Percentiles rank a stretch among this genome's conserved stretches.
These are phyloP conservation scores for Chalciporus chontae DNA, from an alignment of 768 basidiomycete genomes.

Conservation along the genomic window DNA sequence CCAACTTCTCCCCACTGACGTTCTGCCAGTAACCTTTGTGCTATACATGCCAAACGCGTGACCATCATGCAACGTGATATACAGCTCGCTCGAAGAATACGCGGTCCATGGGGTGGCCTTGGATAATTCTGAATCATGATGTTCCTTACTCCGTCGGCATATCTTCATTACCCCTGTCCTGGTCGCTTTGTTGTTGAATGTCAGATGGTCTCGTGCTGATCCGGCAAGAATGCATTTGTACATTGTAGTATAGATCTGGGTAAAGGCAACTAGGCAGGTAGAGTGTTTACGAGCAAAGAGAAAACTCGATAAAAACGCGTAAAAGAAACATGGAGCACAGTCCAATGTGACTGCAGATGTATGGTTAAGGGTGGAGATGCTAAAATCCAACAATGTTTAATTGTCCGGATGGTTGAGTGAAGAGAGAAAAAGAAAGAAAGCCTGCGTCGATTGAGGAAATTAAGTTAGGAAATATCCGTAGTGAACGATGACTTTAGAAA, in stretches of 20 bases:
- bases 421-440: not conserved
- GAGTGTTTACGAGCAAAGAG: slow-evolving; percentile 9
- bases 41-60: slow-evolving; percentile 96
- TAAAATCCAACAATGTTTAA: slow-evolving; percentile 11
- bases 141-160: not conserved
- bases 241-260: slow-evolving; percentile 25
- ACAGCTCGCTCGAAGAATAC: slow-evolving; percentile 91
- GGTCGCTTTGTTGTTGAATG: not conserved
- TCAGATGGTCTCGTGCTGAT: not conserved
- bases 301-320: slow-evolving; percentile 10
- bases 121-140: slow-evolving; percentile 35
- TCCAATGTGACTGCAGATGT: slow-evolving; percentile 18
- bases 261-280: slow-evolving; percentile 3
- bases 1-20: slow-evolving; percentile 1
- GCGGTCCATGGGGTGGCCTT: slow-evolving; percentile 83
- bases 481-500: slow-evolving; percentile 9
- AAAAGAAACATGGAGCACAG: slow-evolving; percentile 11
- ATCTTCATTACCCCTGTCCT: not conserved
- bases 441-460: slow-evolving; percentile 3
- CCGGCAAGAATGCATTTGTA: slow-evolving; percentile 23
- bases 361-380: slow-evolving; percentile 2
- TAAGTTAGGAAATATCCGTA: slow-evolving; percentile 25
- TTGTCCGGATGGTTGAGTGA: slow-evolving; percentile 16
- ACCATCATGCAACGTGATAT: slow-evolving; percentile 98
- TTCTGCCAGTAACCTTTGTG: slow-evolving; percentile 78